Base-by-base conservation (phyloP, 192 early-diverging fungal genomes). In the Backusella sp. region DNA sequence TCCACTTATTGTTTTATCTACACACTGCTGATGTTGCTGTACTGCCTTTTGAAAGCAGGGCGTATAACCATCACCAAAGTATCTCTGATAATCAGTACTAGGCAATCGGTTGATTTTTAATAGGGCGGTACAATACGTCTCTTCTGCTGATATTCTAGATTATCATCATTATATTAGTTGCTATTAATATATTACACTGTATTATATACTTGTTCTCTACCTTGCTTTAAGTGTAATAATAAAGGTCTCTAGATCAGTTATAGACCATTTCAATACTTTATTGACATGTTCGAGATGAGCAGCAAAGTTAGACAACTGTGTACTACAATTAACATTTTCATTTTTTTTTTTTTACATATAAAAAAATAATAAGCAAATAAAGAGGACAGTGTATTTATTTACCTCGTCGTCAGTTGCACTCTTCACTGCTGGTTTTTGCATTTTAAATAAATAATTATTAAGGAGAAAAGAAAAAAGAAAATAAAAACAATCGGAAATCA, bases 201-300 rank as follows among this genome's bases (percentile, higher is more conserved):
- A 39, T 39, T 39, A 72, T 26, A 44, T 9, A 1, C 39, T 52
- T 14, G 6, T 9, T 49, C 8, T 23, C 3, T 71, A 74, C 73
- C 73, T 62, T 42, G 73, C 35, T 67, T 46, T 74, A 19, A 74
- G 30, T 1, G 62, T 67, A 14, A 30, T 4, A 36, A 67, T 74
- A 46, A 74, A 66, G 1, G 30, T 14, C 17, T 74, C 73, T 42
- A 74, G 46, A 34, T 74, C 73, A 46, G 21, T 19, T 8, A 74
- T 74, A 30, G 23, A 67, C 65, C 59, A 67, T 66, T 74, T 74
- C 21, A 74, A 44, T 23, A 67, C 59, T 67, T 67, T 74, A 74
- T 67, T 74, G 37, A 74, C 65, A 74, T 74, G 62, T 32, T 67
- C 65, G 17, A 46, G 39, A 19, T 74, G 73, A 28, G 65, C 12